phyloP scores from a whole-genome alignment of 2,329 filamentous ascomycete species.

The Diaporthe amygdali region DNA sequence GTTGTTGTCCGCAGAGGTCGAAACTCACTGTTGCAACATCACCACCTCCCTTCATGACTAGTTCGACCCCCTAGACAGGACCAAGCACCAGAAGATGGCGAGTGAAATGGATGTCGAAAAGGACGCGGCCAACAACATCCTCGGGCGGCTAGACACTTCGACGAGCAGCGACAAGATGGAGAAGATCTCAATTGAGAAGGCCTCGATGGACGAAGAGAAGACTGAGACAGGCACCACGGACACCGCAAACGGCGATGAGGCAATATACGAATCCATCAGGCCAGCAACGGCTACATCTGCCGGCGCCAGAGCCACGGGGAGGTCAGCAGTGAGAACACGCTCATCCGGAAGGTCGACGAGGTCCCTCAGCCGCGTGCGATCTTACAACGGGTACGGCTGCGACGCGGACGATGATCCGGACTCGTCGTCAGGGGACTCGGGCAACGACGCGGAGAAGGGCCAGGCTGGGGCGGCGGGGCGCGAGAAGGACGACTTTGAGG shows the following conservation, averaged over 20 bases:
- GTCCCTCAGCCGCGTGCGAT: slow-evolving; percentile 39
- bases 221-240: slow-evolving; percentile 15
- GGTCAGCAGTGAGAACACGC: slow-evolving; percentile 15
- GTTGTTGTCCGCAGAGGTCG: neutral
- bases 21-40: neutral
- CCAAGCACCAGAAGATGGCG: slow-evolving; percentile 23
- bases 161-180: slow-evolving; percentile 19
- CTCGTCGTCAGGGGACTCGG: slow-evolving; percentile 18
- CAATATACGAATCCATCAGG: slow-evolving; percentile 34
- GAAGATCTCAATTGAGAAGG: slow-evolving; percentile 23
- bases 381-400: slow-evolving; percentile 51
- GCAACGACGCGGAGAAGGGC: neutral
- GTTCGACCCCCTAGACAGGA: neutral
- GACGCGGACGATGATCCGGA: slow-evolving; percentile 35
- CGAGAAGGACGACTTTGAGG: slow-evolving; percentile 63
- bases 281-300: slow-evolving; percentile 16
- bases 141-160: neutral
- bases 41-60: neutral
- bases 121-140: neutral
- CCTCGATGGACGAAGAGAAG: slow-evolving; percentile 8
- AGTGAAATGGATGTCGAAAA: neutral
- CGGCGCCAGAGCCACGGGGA: neutral
- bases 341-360: slow-evolving; percentile 6
- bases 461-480: neutral
- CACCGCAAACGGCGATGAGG: slow-evolving; percentile 7